Percentiles rank a stretch among this genome's conserved stretches.
Conservation (phyloP, 2,329 filamentous ascomycete genomes). For the Alternaria dauci region DNA sequence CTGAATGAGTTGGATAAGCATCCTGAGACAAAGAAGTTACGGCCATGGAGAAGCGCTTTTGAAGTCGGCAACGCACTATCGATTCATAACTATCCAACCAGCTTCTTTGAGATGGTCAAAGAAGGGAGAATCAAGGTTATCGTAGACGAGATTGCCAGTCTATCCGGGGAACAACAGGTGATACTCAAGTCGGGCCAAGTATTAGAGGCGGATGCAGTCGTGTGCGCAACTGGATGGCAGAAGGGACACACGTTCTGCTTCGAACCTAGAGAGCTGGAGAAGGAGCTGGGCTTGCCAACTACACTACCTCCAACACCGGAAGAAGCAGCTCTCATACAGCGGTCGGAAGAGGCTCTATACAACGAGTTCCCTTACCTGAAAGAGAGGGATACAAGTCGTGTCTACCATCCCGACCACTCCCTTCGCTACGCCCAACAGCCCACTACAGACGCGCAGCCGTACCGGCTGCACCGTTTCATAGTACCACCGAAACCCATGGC, state of each 20-base stretch:
- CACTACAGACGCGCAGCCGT: conserved; percentile 29
- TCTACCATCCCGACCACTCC: conserved; percentile 29
- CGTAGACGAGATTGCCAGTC: conserved; percentile 61
- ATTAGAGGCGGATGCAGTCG: conserved; percentile 60
- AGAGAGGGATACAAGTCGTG: conserved; percentile 25
- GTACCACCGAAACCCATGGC: conserved; percentile 39
- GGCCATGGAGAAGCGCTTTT: conserved; percentile 54
- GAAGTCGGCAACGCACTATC: conserved; percentile 66
- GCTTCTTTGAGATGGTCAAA: conserved; percentile 66
- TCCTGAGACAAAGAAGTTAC: conserved; percentile 53
- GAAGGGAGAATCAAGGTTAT: conserved; percentile 64
- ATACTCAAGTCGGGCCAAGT: conserved; percentile 58
- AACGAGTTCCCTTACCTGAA: conserved; percentile 26
- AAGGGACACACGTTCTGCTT: conserved; percentile 61
- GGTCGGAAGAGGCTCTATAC: conserved; percentile 23
- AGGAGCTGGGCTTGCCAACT: conserved; percentile 59
- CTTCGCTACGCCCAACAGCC: conserved; percentile 22
- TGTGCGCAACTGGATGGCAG: conserved; percentile 67
- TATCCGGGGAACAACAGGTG: conserved; percentile 55
- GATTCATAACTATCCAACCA: conserved; percentile 67
- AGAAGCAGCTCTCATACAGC: conserved; percentile 48
- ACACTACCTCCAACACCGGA: conserved; percentile 40
- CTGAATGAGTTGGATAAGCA: conserved; percentile 57
- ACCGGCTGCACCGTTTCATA: conserved; percentile 56
- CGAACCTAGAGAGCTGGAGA: conserved; percentile 52